Percentiles rank a stretch among this genome's conserved stretches.
phyloP scores from a whole-genome alignment of 2,329 filamentous ascomycete species.

The Alternaria sp. region DNA sequence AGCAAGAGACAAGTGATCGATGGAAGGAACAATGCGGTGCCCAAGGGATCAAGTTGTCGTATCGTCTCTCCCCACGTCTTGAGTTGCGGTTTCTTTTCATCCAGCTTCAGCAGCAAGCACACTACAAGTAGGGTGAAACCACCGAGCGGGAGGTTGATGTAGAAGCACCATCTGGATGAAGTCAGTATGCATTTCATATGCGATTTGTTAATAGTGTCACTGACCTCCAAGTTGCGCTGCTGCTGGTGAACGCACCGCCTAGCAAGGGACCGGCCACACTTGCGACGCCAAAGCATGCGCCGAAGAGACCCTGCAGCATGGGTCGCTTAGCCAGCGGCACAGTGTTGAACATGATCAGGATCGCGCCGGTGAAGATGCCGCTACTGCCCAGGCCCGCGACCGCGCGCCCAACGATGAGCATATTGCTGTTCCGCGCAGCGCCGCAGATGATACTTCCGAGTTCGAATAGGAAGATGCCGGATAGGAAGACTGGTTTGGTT shows the following conservation, averaged over 20 bases:
- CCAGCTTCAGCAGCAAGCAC: conserved; percentile 41
- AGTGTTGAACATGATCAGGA: conserved; percentile 42
- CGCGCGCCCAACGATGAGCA: conserved; percentile 42
- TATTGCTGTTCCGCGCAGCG: conserved; percentile 44
- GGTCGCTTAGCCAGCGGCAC: conserved; percentile 53
- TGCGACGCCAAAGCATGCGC: conserved; percentile 48
- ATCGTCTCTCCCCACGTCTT: conserved; percentile 39
- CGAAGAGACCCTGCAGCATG: conserved; percentile 49
- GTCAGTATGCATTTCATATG: background rate
- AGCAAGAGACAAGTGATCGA: conserved; percentile 55
- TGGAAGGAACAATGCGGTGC: conserved; percentile 51
- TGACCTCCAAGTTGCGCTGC: conserved; percentile 47
- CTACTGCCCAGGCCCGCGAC: conserved; percentile 40
- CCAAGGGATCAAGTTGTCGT: conserved; percentile 52
- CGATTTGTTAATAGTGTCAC: background rate
- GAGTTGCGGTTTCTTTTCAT: conserved; percentile 41
- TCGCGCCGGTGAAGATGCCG: conserved; percentile 43
- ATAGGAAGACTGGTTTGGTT: conserved; percentile 59
- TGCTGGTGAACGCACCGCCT: conserved; percentile 53
- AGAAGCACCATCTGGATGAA: conserved; percentile 50
- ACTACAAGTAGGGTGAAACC: conserved; percentile 48
- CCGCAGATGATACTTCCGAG: conserved; percentile 63
- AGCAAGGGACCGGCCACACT: conserved; percentile 54
- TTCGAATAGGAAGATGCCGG: conserved; percentile 55
- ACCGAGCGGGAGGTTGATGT: conserved; percentile 62